These are phyloP conservation scores for Cymodocea nodosa DNA, from an alignment of 116 monocot genomes.

Conservation along the genomic window DNA sequence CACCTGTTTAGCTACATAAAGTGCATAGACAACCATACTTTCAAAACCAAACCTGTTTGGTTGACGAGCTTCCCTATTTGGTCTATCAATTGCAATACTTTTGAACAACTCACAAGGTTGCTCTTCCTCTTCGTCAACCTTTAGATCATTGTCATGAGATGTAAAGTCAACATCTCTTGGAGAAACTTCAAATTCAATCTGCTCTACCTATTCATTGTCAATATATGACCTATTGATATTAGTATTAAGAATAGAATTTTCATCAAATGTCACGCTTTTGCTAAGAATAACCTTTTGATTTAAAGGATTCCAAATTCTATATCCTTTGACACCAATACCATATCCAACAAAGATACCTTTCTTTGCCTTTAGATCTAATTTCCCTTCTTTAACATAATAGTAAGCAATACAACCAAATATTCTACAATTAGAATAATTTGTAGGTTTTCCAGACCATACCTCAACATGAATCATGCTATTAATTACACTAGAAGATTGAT, in stretches of 20 bases:
- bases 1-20: too few species aligned
- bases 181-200: too few species aligned
- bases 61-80: too few species aligned
- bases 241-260: not conserved
- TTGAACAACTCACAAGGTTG: too few species aligned
- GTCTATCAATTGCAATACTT: too few species aligned
- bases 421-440: slow-evolving; percentile 3
- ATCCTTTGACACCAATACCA: slow-evolving; percentile 7
- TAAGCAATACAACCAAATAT: slow-evolving; percentile 9
- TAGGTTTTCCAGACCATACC: slow-evolving; percentile 3
- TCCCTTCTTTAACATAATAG: not conserved
- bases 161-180: too few species aligned
- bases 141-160: too few species aligned
- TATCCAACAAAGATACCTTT: slow-evolving; percentile 18
- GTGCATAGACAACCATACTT: too few species aligned
- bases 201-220: not conserved
- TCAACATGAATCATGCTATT: slow-evolving; percentile 9
- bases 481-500: slow-evolving; percentile 6
- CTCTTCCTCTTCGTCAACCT: too few species aligned
- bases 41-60: too few species aligned
- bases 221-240: not conserved
- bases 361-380: slow-evolving; percentile 6
- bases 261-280: slow-evolving; percentile 10
- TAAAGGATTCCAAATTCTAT: slow-evolving; percentile 1
- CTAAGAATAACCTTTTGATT: not conserved